Conservation (phyloP, 495 filamentous ascomycete species). For the Xylaria sp. region DNA sequence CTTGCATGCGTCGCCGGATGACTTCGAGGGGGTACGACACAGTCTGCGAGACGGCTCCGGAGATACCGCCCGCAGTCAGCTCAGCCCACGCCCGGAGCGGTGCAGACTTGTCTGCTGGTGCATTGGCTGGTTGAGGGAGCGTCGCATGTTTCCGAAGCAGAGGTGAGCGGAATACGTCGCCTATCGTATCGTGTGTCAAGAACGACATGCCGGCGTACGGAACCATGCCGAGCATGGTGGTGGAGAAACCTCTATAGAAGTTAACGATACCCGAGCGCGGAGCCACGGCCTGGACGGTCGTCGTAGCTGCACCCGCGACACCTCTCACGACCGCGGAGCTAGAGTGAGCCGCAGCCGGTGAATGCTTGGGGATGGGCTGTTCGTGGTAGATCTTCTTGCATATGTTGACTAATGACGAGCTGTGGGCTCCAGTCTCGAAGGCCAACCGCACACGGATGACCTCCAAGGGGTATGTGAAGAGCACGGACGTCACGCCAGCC, state of each 20-base stretch:
- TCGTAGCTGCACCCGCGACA: conserved; percentile 34
- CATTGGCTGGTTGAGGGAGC: conserved; percentile 50
- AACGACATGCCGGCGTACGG: conserved; percentile 98
- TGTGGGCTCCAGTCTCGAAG: conserved; percentile 81
- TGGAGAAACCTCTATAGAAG: conserved; percentile 93
- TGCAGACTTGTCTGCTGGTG: conserved; percentile 62
- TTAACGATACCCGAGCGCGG: conserved; percentile 77
- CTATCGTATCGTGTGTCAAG: conserved; percentile 87
- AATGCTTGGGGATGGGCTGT: conserved; percentile 45
- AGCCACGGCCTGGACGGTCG: conserved; percentile 46
- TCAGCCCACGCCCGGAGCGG: conserved; percentile 83
- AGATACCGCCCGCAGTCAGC: conserved; percentile 79
- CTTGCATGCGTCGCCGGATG: conserved; percentile 91
- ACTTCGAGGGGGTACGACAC: conserved; percentile 93
- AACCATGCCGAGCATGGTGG: conserved; percentile 90
- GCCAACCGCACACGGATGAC: conserved; percentile 90
- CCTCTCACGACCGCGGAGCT: conserved; percentile 28
- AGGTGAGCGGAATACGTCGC: conserved; percentile 78
- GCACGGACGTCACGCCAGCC: conserved; percentile 88
- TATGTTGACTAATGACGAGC: conserved; percentile 71
- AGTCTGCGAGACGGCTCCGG: conserved; percentile 88
- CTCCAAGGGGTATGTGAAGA: conserved; percentile 94
- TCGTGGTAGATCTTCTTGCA: conserved; percentile 87
- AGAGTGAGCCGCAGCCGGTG: conserved; percentile 18
- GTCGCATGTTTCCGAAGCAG: conserved; percentile 71